Evolutionary conservation across 164 flowering plant genomes (phyloP), one percentile per base, ranked within the genome.

Genomic region (Liquidambar formosana): DNA sequence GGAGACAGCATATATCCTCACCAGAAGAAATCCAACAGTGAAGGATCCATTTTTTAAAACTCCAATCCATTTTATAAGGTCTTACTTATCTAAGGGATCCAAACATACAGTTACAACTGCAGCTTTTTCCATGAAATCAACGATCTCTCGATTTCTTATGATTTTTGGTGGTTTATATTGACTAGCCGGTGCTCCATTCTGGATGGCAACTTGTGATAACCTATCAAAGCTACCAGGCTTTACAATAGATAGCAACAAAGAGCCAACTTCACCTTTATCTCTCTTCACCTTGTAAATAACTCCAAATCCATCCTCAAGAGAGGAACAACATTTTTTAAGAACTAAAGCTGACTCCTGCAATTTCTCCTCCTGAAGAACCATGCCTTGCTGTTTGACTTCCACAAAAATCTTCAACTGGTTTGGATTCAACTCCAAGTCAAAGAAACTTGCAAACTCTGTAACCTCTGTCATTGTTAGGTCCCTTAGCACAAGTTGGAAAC

Each of bases 141-240:
- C 78, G 63, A 77, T 54, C 52, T 73, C 71, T 2, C 38, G 54
- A 59, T 74, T 82, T 57, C 84, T 71, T 46, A 85, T 63, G 9
- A 85, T 79, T 56, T 76, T 82, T 16, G 84, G 84, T 33, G 83
- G 72, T 61, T 85, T 82, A 57, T 82, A 81, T 66, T 80, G 86
- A 64, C 75, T 72, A 15, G 80, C 80, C 6, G 86, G 73, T 9
- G 84, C 75, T 26, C 88, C 88, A 18, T 74, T 80, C 68, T 70
- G 57, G 19, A 77, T 28, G 10, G 83, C 84, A 13, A 48, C 45
- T 60, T 65, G 48, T 2, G 64, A 18, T 45, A 82, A 59, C 53
- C 49, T 46, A 54, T 76, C 78, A 48, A 84, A 84, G 59, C 65
- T 77, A 19, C 85, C 88, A 23, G 72, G 70, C 62, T 66, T 66